Evolutionary conservation across 306 rosid genomes (phyloP).

Genomic region (Clitoria ternatea): DNA sequence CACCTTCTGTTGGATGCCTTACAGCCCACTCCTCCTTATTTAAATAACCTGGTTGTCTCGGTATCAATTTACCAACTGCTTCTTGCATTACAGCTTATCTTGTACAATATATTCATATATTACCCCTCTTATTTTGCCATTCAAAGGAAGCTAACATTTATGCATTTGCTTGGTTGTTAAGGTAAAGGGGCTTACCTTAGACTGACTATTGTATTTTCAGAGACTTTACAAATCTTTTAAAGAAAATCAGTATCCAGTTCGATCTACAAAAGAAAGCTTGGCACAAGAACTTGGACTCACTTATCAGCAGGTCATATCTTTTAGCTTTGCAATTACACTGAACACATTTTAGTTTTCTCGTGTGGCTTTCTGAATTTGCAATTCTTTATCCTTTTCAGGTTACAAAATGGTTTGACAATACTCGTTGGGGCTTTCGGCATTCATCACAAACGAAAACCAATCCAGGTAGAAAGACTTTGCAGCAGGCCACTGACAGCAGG

Average conservation of each 20-base stretch:
- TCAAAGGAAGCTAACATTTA: not conserved
- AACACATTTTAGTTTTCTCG: not conserved
- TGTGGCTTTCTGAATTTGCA: not conserved
- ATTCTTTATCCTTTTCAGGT: constrained; percentile 44
- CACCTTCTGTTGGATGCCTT: not conserved
- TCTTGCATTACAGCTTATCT: not conserved
- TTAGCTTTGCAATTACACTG: constrained; percentile 9
- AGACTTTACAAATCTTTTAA: constrained; percentile 61
- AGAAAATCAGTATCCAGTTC: constrained; percentile 85
- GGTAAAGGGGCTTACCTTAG: not conserved
- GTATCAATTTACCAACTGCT: not conserved
- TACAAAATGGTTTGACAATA: constrained; percentile 87
- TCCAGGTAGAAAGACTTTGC: constrained; percentile 32
- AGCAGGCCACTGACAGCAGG: constrained; percentile 16
- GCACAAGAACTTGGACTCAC: constrained; percentile 77
- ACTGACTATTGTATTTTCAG: constrained; percentile 44
- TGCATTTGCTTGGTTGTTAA: not conserved
- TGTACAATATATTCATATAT: not conserved
- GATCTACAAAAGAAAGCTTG: constrained; percentile 66
- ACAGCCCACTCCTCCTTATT: not conserved
- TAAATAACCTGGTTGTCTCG: not conserved
- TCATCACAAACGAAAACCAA: constrained; percentile 33
- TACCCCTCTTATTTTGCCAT: not conserved
- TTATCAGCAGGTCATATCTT: constrained; percentile 56
- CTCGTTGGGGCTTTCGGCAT: constrained; percentile 69